Conservation (phyloP, 352 stramenopile species). For the Phytophthora macrochlamydospora region DNA sequence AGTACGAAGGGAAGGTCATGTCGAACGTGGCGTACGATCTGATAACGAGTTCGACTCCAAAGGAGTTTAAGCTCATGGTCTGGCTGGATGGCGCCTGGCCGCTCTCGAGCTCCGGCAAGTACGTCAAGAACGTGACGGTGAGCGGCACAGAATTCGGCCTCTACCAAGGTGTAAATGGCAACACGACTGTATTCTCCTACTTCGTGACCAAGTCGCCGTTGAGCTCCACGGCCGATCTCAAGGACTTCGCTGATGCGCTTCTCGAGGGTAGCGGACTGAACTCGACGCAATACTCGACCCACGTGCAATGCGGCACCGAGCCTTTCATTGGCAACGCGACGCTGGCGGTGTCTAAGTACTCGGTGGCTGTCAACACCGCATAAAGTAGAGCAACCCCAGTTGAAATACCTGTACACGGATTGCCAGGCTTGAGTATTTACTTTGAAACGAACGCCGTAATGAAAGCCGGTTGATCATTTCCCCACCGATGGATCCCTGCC, state of each 20-base stretch:
- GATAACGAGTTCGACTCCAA: constrained; percentile 31
- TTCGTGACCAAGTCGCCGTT: constrained; percentile 27
- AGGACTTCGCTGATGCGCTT: constrained; percentile 27
- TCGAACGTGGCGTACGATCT: constrained; percentile 45
- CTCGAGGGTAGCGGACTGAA: constrained; percentile 10
- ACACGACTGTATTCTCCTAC: constrained; percentile 38
- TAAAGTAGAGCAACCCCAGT: neutral
- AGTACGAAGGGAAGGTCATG: constrained; percentile 36
- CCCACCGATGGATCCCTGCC: neutral
- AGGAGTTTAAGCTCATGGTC: constrained; percentile 43
- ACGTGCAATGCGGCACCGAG: constrained; percentile 27
- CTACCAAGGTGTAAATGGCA: constrained; percentile 35
- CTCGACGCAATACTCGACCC: constrained; percentile 22
- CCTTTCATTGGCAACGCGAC: constrained; percentile 27
- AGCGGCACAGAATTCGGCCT: constrained; percentile 15
- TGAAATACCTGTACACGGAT: neutral
- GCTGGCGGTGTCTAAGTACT: constrained; percentile 32
- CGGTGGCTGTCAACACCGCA: constrained; percentile 13
- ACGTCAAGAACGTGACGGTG: constrained; percentile 18
- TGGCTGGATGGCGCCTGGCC: constrained; percentile 36
- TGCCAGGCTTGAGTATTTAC: neutral
- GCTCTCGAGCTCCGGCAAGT: constrained; percentile 27
- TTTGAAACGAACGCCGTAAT: neutral
- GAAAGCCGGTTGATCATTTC: neutral
- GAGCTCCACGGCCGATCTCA: constrained; percentile 32